A percentile compares a stretch with the other conserved stretches of the same genome.
These are phyloP conservation scores for Huiozyma sinensis DNA, from an alignment of 805 yeast species.

Conservation along the genomic window DNA sequence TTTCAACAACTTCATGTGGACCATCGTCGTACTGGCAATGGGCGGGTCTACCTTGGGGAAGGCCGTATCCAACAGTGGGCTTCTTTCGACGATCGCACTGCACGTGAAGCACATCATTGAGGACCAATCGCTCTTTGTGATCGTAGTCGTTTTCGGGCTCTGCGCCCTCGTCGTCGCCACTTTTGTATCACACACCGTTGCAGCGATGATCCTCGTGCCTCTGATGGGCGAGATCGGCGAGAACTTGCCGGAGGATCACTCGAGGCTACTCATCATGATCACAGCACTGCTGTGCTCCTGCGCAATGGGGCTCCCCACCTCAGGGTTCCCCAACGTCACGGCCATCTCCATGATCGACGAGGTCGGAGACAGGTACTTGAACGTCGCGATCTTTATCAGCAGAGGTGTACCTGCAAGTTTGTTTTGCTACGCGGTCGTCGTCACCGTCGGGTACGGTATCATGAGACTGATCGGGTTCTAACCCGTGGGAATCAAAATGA, in stretches of 20 bases:
- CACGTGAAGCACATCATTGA: constrained; percentile 56
- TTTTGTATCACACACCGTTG: constrained; percentile 93
- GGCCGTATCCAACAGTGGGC: constrained; percentile 87
- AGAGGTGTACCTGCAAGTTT: constrained; percentile 86
- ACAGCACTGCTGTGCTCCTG: constrained; percentile 68
- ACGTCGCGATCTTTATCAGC: constrained; percentile 76
- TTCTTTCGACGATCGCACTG: constrained; percentile 66
- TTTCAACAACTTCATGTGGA: constrained; percentile 94
- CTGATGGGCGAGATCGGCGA: constrained; percentile 84
- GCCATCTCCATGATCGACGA: constrained; percentile 93
- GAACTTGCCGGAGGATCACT: constrained; percentile 67
- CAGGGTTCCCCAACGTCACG: constrained; percentile 96
- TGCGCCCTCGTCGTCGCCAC: constrained; percentile 81
- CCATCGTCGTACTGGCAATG: constrained; percentile 91
- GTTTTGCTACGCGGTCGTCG: constrained; percentile 58
- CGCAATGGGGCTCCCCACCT: constrained; percentile 96
- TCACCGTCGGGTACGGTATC: constrained; percentile 68
- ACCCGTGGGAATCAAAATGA: neutral
- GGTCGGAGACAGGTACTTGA: constrained; percentile 79
- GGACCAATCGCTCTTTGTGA: constrained; percentile 58
- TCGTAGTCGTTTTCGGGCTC: constrained; percentile 69
- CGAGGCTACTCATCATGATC: constrained; percentile 63
- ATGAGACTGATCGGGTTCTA: constrained; percentile 50
- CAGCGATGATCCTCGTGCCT: constrained; percentile 88
- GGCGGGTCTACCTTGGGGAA: constrained; percentile 95